Evolutionary conservation across 164 flowering plant species (phyloP), one percentile per base, ranked within the genome.

Genomic region (Macadamia integrifolia): DNA sequence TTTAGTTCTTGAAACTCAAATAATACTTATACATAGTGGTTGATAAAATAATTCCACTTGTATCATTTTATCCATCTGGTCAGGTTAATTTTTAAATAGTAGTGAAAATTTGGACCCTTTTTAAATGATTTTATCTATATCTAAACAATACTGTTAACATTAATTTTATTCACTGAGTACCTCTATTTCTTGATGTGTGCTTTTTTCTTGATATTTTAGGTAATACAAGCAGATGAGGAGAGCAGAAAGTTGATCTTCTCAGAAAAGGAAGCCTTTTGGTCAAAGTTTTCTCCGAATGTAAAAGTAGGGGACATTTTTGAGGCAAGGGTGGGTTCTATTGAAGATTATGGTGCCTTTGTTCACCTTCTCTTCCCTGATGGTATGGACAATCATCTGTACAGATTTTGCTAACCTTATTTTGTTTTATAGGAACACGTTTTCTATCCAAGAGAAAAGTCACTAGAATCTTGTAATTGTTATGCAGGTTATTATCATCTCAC

Each of bases 341-440:
- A 91, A 83, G 92, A 88, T 58, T 93, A 84, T 76, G 97, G 97
- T 75, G 98, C 97, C 69, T 91, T 91, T 79, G 79, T 88, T 71
- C 92, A 93, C 77, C 71, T 93, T 29, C 83, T 82, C 67, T 91
- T 89, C 71, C 87, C 88, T 70, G 97, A 91, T 81, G 96, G 97
- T 93, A 88, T 52, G 8, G 67, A 7, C 42, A 62, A 0, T 66
- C 13, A 57, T 12, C 29, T 42, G 6, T 62, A 63, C 49, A 28
- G 12, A 23, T 60, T 11, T 35, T 64, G 48, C 32, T 46, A 5
- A 43, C 11, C 58, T 42, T 69, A n/a, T 52, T 9, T 14, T 30
- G 18, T 60, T 46, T 5, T 58, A 58, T 56, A 9, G 61, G 59
- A 63, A 60, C 3, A 58, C 7, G 23, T 43, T 53, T 55, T 61